Conservation (phyloP, 495 filamentous ascomycete species). For the Penicillium longicatenatum region DNA sequence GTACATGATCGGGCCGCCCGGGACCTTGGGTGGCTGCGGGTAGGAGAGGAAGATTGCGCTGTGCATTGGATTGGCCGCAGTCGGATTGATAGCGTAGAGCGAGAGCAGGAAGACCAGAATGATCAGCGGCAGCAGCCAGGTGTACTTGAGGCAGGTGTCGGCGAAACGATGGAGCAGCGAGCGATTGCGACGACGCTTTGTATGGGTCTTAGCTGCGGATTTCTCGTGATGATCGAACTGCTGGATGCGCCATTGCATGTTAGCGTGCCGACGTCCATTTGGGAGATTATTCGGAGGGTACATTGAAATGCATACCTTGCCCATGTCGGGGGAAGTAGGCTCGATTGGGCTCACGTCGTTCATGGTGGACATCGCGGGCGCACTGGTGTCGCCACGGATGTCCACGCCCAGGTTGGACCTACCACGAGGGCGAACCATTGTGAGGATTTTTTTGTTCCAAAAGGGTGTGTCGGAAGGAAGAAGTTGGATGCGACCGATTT, state of each 20-base stretch:
- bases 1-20: constrained; percentile 68
- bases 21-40: constrained; percentile 59
- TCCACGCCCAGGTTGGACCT: constrained; percentile 54
- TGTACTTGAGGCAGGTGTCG: constrained; percentile 68
- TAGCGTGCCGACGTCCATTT: constrained; percentile 12
- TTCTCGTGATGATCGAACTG: constrained; percentile 33
- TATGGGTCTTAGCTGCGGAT: constrained; percentile 35
- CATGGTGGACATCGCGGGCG: constrained; percentile 55
- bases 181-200: constrained; percentile 56
- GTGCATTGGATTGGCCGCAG: constrained; percentile 78
- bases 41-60: constrained; percentile 94
- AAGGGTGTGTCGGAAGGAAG: constrained; percentile 1
- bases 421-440: constrained; percentile 49
- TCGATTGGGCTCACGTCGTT: constrained; percentile 50
- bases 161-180: constrained; percentile 67
- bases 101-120: constrained; percentile 63
- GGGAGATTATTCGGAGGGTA: neutral
- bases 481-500: neutral
- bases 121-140: constrained; percentile 78
- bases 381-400: constrained; percentile 54
- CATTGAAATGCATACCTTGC: constrained; percentile 35
- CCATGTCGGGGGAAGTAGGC: constrained; percentile 37
- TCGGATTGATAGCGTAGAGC: constrained; percentile 78
- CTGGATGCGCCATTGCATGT: constrained; percentile 15
- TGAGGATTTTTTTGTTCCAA: constrained; percentile 1